phyloP scores from a whole-genome alignment of 352 stramenopile genomes.

The Pythium plurisporium region DNA sequence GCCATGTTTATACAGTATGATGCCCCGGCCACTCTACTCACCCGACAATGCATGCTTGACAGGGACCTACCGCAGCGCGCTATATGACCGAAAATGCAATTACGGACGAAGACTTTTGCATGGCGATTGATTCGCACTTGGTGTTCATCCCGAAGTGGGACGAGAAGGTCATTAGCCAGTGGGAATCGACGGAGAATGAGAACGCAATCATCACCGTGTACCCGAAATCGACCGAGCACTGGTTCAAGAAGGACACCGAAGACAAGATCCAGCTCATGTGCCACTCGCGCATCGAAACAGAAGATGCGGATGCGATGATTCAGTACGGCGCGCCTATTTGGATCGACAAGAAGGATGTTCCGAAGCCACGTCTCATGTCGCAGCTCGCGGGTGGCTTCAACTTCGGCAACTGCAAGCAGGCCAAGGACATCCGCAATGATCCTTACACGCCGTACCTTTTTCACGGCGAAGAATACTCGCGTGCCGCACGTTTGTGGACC shows the following conservation, averaged over 20 bases:
- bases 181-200: slow-evolving; percentile 61
- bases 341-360: slow-evolving; percentile 60
- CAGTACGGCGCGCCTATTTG: slow-evolving; percentile 68
- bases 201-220: slow-evolving; percentile 82
- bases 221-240: slow-evolving; percentile 66
- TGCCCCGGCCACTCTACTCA: neutral
- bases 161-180: slow-evolving; percentile 65
- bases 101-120: slow-evolving; percentile 73
- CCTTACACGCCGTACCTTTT: slow-evolving; percentile 72
- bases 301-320: slow-evolving; percentile 68
- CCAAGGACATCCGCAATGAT: slow-evolving; percentile 64
- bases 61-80: slow-evolving; percentile 65
- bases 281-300: slow-evolving; percentile 64
- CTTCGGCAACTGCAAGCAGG: slow-evolving; percentile 60
- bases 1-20: neutral
- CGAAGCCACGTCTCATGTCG: slow-evolving; percentile 77
- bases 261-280: slow-evolving; percentile 77
- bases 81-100: slow-evolving; percentile 78
- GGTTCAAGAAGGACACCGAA: slow-evolving; percentile 46
- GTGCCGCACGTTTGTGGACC: slow-evolving; percentile 67
- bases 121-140: slow-evolving; percentile 78
- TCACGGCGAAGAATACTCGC: slow-evolving; percentile 75
- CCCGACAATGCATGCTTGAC: neutral
- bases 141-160: slow-evolving; percentile 77
- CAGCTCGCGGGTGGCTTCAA: slow-evolving; percentile 75